A percentile compares a stretch with the other conserved stretches of the same genome.
These are phyloP conservation scores for Pseudopithomyces chartarum DNA, from an alignment of 2,329 filamentous ascomycete genomes.

Conservation along the genomic window DNA sequence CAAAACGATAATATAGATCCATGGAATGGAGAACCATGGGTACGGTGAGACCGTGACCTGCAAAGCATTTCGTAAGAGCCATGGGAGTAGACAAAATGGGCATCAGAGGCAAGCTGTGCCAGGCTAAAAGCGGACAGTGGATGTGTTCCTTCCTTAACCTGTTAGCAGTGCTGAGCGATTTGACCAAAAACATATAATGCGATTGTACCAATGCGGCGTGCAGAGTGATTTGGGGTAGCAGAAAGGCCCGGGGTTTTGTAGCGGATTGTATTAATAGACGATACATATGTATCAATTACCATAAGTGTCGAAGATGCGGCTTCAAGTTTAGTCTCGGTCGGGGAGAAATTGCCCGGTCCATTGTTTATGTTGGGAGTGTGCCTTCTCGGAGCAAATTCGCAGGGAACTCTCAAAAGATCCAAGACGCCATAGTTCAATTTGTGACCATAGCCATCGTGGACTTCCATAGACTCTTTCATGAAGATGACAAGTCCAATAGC, in stretches of 20 bases:
- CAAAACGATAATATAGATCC: no score
- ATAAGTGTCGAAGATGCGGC: neutral
- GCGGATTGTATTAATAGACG: neutral
- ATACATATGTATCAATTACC: neutral
- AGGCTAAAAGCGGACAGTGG: no score
- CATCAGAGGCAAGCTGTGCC: no score
- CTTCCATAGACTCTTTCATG: conserved; percentile 9
- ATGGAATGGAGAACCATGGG: neutral
- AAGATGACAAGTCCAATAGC: conserved; percentile 5
- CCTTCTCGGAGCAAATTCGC: neutral
- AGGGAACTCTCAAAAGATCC: conserved; percentile 7
- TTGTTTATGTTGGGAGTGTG: neutral
- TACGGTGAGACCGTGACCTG: no score
- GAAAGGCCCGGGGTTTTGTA: neutral
- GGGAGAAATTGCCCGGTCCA: neutral
- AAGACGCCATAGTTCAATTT: neutral
- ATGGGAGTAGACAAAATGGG: no score
- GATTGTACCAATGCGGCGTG: conserved; percentile 4
- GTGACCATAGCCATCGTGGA: conserved; percentile 3
- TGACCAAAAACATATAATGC: conserved; percentile 2
- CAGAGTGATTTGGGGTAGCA: neutral
- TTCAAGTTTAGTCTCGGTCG: neutral
- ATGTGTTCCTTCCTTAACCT: no score
- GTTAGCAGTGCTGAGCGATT: no score
- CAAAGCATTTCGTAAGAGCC: no score